phyloP scores from a whole-genome alignment of 192 early-diverging fungal species.

The Coemansia sp. region DNA sequence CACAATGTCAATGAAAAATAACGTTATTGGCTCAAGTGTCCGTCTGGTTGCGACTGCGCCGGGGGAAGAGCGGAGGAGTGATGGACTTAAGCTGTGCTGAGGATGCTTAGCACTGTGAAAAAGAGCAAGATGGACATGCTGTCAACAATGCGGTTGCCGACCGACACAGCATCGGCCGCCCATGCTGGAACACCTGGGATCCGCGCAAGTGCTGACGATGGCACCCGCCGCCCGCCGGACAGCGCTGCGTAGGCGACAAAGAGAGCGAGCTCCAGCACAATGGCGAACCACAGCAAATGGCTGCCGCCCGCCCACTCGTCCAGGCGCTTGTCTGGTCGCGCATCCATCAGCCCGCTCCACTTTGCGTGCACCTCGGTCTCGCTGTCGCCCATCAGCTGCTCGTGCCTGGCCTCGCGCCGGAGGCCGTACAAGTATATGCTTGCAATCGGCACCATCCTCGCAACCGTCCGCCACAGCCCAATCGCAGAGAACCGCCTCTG shows the following conservation, averaged over 20 bases:
- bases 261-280: conserved; percentile 32
- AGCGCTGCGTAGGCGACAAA: conserved; percentile 23
- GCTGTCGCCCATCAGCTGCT: conserved; percentile 33
- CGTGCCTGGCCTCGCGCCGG: conserved; percentile 33
- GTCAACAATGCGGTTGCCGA: conserved; percentile 29
- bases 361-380: conserved; percentile 29
- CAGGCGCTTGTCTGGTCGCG: conserved; percentile 35
- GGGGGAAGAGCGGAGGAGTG: neutral
- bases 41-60: too few relatives aligned
- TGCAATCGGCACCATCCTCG: conserved; percentile 26
- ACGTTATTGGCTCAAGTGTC: too few relatives aligned
- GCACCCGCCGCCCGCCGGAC: conserved; percentile 6
- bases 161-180: conserved; percentile 19
- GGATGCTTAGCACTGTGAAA: conserved; percentile 33
- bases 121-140: conserved; percentile 35
- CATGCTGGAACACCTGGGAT: conserved; percentile 33
- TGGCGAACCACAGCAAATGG: conserved; percentile 35
- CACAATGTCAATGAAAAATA: too few relatives aligned
- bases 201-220: conserved; percentile 6
- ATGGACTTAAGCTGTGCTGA: neutral
- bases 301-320: conserved; percentile 40
- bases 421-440: conserved; percentile 42
- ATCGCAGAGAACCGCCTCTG: conserved; percentile 33
- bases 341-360: conserved; percentile 28
- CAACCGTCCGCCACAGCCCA: conserved; percentile 27